Evolutionary conservation across 306 rosid species (phyloP), one percentile per base, ranked within the genome.

Genomic region (Trichosanthes truncata): DNA sequence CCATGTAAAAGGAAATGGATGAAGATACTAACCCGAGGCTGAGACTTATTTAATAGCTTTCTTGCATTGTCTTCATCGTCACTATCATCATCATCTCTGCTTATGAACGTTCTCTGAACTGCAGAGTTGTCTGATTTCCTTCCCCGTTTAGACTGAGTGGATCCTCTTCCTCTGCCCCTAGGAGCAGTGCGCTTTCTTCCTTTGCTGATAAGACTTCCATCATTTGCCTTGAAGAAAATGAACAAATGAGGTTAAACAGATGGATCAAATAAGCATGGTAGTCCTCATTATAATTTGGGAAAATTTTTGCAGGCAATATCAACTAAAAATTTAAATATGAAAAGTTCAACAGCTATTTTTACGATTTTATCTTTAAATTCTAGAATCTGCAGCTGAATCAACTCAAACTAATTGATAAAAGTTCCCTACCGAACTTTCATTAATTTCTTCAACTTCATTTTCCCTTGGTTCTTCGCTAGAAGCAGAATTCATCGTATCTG

Each of bases 121-220:
- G 96, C 80, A 72, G 97, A 79, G 81, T 74, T 91, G 74, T 86
- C 90, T 18, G 97, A 80, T 81, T 84, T 90, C 82, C 82, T 91
- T 79, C 97, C 97, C 17, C 97, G 89, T 81, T 95, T 95, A 59
- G 98, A 67, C 38, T 89, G 91, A 15, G 88, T 57, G 75, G 96
- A 81, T 79, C 92, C 99, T 86, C 91, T 88, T 69, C 97, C 97
- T 89, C 96, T 89, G 80, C 97, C 97, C 84, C 86, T 89, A 69
- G 97, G 80, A 84, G 96, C 93, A 83, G 91, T 89, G 85, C 97
- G 91, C 81, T 95, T 95, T 46, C 84, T 87, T 82, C 94, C 88
- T 84, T 73, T 86, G 48, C 86, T 88, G 35, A 48, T 83, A 60
- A 85, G 79, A 53, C 56, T 90, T 78, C 82, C 84, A 81, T 90